Base-by-base conservation (phyloP, 2,329 filamentous ascomycete species). In the Colletotrichum zoysiae region DNA sequence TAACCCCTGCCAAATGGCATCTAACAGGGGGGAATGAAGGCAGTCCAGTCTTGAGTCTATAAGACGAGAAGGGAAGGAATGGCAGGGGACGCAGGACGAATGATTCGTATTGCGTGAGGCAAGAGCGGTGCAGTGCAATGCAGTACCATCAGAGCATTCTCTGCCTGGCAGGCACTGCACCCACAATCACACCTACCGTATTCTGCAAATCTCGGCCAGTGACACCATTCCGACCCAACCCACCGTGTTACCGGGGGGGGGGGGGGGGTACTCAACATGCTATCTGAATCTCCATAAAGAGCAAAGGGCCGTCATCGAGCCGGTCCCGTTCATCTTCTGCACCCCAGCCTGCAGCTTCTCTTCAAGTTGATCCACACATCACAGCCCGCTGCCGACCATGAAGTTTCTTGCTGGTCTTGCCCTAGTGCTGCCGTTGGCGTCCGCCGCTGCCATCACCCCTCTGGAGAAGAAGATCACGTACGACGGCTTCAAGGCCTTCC, bases 401-500 rank as follows among this genome's bases (percentile, higher is more conserved):
- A 74, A 74, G 60, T 55, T 74, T 40, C 61, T 73, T 35, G 35
- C 60, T 8, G 35, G 64, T 3, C 67, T 74, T n/a, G 33, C 51
- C 16, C 23, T 69, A 4, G 51, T 62, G 33, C 56, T 74, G n/a
- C 68, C 71, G 48, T 62, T 74, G 64, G 73, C 64, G 7, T 72
- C 68, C 33, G 71, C 71, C 40, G 62, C 58, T 55, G 57, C 55
- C 0, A 56, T 74, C 23, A 44, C 46, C 0, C 67, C 71, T 11
- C 55, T 71, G n/a, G 73, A 68, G 46, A 70, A 67, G 50, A 62
- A 51, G 40, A 73, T 74, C 20, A 77, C 77, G 16, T 81, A 80
- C 56, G 75, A 78, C 42, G 80, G 80, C 33, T 80, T 79, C 70
- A 83, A 81, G 50, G 81, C 84, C 26, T 83, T 86, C 70, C 79